Base-by-base conservation (phyloP, 306 rosid species). In the Cucurbita argyrosperma region DNA sequence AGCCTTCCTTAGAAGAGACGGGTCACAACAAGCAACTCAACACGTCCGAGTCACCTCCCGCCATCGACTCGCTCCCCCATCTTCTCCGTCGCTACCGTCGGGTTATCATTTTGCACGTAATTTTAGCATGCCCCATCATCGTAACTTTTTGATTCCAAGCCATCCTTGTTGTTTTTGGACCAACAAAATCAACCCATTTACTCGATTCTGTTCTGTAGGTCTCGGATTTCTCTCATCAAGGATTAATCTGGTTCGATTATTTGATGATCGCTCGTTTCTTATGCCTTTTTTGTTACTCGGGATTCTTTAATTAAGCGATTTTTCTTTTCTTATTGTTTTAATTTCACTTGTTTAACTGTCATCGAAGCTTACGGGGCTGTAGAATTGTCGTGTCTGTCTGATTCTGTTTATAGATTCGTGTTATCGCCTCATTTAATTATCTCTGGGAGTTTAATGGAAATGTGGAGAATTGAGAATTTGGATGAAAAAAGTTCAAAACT, bases 181-280 rank as follows among this genome's bases (percentile, higher is more conserved):
- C 55, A 2, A 19, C 71, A n/a, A 12, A 68, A 47, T 68, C 40
- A 68, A 12, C 74, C 55, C 74, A 23, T 69, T 69, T 7, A 49
- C 74, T 69, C 58, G 74, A 70, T 69, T 69, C 26, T 69, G 6
- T 49, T 49, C 58, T 30, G 74, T 49, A 69, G 26, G 74, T 69
- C 39, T 70, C 59, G 6, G 40, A 46, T 68, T 68, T 45, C 56
- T 30, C 13, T 68, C 5, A 46, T 13, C 35, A 66, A 19, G n/a
- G 54, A 21, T 66, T 39, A 13, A 21, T 67, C 19, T 19, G 10
- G 12, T 67, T 66, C 8, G 10, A 14, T 69, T 13, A 13, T 49
- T 47, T 49, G 45, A 13, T 26, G 74, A 47, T 69, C 56, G 19
- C 55, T 46, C 19, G 23, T 67, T 26, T 47, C 56, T 47, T 23